A percentile compares a stretch with the other conserved stretches of the same genome.
These are phyloP conservation scores for Mycena vitilis DNA, from an alignment of 768 basidiomycete genomes.

Conservation along the genomic window DNA sequence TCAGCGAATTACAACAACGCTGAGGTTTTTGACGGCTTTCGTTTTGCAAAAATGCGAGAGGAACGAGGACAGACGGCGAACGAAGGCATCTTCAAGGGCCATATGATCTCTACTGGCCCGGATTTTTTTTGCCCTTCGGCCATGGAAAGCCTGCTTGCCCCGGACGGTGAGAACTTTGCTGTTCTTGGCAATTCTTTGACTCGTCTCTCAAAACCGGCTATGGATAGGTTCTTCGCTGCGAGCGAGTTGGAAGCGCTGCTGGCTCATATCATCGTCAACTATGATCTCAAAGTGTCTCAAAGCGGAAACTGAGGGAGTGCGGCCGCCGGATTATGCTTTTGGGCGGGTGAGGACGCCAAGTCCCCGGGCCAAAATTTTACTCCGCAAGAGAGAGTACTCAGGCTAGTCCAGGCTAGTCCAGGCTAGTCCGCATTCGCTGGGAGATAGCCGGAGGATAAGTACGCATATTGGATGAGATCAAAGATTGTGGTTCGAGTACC, in stretches of 20 bases:
- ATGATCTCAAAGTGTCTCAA: background rate
- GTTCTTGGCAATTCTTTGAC: too few relatives aligned
- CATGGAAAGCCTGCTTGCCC: constrained; percentile 42
- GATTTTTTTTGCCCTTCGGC: constrained; percentile 29
- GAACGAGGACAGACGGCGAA: constrained; percentile 27
- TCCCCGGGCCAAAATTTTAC: too few relatives aligned
- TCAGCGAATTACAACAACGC: constrained; percentile 14
- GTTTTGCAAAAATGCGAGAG: constrained; percentile 45
- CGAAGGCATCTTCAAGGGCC: constrained; percentile 37
- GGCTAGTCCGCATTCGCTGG: too few relatives aligned
- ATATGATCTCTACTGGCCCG: constrained; percentile 33
- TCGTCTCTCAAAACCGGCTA: too few relatives aligned
- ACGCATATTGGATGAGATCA: too few relatives aligned
- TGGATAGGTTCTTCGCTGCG: background rate
- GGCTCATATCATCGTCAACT: background rate
- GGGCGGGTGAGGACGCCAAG: too few relatives aligned
- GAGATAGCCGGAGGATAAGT: too few relatives aligned
- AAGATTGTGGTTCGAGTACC: too few relatives aligned
- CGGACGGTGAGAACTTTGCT: background rate
- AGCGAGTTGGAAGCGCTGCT: background rate
- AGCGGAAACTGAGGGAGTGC: background rate
- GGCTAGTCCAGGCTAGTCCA: too few relatives aligned
- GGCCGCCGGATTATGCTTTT: background rate
- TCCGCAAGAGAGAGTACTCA: too few relatives aligned
- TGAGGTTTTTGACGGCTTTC: constrained; percentile 17